Base-by-base conservation (phyloP, 495 filamentous ascomycete genomes). In the Aspergillus diversus region DNA sequence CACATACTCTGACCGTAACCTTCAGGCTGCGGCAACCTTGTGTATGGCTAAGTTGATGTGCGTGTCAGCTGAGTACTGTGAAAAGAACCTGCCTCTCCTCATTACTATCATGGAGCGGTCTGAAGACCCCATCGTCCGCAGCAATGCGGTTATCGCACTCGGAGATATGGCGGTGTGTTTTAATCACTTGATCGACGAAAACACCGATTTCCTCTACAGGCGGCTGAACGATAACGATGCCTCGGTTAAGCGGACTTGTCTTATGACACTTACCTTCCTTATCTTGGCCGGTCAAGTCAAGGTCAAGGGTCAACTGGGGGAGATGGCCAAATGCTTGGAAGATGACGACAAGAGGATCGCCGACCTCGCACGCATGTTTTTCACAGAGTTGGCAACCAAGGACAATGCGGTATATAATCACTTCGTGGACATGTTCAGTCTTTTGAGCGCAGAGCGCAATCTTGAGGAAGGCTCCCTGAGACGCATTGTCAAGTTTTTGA, bases 151-250 rank as follows among this genome's bases (percentile, higher is more conserved):
- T 34, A 96, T 99, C 64, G 93, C 96, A 0, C 84, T 99, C 0
- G 95, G 96, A 43, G 95, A 99, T 63, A 99, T 99, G 95, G 95
- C 95, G 0, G 95, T 99, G 17, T 97, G 93, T 82, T 98, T 98
- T 83, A 99, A 99, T 71, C 95, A 99, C 67, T 86, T 99, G 42
- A 97, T 99, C 60, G 95, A 99, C 69, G 95, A 99, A 76, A 98
- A 98, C 71, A 99, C 96, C 0, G 95, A 99, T 66, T 99, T 97
- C 82, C 75, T 99, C 43, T 99, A 99, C 71, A 87, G 93, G 27
- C 87, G 95, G 35, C 84, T 99, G 3, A 94, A 93, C 49, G 95
- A 99, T 70, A 79, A 85, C 11, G 92, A 97, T 66, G 85, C 84
- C 35, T 93, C 89, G 7, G 95, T 99, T 37, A 98, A 98, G 82